Evolutionary conservation across 345 rosid species (phyloP).

Genomic region (Excoecaria cochinchinensis): DNA sequence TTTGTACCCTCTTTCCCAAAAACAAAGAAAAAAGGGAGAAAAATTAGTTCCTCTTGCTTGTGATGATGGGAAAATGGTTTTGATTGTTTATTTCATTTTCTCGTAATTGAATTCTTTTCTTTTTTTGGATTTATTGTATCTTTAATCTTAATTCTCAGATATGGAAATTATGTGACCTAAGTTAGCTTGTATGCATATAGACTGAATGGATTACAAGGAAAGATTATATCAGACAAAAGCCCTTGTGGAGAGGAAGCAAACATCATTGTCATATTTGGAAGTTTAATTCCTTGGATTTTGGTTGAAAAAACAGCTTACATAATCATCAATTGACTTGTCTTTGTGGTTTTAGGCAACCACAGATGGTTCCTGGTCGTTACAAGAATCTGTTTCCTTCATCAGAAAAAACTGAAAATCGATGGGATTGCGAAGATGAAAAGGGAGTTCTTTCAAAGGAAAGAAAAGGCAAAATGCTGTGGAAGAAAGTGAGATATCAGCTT

Average conservation of each 20-base stretch:
- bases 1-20: no score
- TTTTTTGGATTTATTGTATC: no score
- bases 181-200: neutral
- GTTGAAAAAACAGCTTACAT: no score
- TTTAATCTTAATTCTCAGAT: neutral
- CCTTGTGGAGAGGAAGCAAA: neutral
- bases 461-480: conserved; percentile 79
- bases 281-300: no score
- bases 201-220: neutral
- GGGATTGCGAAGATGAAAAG: conserved; percentile 20
- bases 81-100: no score
- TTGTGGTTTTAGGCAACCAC: conserved; percentile 2
- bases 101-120: no score
- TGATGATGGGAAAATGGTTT: no score
- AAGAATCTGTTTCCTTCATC: conserved; percentile 3
- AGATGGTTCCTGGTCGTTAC: conserved; percentile 18
- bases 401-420: conserved; percentile 8
- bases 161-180: neutral
- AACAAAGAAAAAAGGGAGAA: no score
- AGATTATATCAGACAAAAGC: neutral
- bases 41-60: no score
- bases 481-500: conserved; percentile 82
- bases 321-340: neutral
- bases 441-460: conserved; percentile 37
- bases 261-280: no score